Percentiles rank a stretch among this genome's conserved stretches.
phyloP scores from a whole-genome alignment of 768 basidiomycete genomes.

The Filobasidium wieringae region DNA sequence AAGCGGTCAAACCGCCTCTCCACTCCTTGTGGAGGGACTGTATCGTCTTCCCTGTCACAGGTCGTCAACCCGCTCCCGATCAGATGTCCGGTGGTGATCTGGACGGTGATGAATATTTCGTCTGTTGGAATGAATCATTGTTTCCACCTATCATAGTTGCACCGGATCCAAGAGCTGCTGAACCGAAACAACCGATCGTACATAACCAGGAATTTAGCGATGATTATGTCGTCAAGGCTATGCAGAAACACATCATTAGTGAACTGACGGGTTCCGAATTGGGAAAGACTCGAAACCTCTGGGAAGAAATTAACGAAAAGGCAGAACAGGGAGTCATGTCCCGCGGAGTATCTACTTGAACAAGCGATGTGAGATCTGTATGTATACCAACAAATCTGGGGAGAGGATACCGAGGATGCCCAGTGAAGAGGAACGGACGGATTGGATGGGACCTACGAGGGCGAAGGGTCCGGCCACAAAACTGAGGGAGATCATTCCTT shows the following conservation, averaged over 20 bases:
- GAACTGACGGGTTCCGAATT: background rate
- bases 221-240: background rate
- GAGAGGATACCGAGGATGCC: background rate
- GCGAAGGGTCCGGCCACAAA: background rate
- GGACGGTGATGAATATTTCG: slow-evolving; percentile 27
- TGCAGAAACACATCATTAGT: background rate
- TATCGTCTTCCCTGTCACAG: slow-evolving; percentile 21
- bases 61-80: slow-evolving; percentile 21
- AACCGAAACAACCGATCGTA: background rate
- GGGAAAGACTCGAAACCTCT: background rate
- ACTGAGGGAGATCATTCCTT: background rate
- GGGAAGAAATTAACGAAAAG: background rate
- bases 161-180: background rate
- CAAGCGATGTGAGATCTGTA: background rate
- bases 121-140: slow-evolving; percentile 16
- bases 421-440: background rate
- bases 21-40: background rate
- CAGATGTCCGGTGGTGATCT: slow-evolving; percentile 31
- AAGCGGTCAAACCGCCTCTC: slow-evolving; percentile 2
- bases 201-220: background rate
- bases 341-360: background rate
- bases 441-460: background rate
- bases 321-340: background rate
- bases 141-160: slow-evolving; percentile 10
- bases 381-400: slow-evolving; percentile 2